A percentile compares a stretch with the other conserved stretches of the same genome.
Conservation (phyloP, 1,284 basidiomycete genomes). For the Puccinia hordei region DNA sequence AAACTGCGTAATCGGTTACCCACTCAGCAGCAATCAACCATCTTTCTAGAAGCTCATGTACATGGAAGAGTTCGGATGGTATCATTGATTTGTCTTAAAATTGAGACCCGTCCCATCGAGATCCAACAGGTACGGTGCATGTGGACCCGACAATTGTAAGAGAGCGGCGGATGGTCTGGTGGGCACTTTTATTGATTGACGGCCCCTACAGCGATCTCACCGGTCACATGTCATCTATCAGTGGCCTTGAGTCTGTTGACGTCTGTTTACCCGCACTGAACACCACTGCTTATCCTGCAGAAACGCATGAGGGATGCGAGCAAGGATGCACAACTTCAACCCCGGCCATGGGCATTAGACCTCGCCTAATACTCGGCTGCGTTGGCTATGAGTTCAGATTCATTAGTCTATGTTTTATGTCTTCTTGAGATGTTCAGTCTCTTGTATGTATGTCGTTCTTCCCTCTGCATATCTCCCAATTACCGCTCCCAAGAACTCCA, state of each 20-base stretch:
- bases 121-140: slow-evolving; percentile 23
- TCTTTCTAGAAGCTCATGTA: slow-evolving; percentile 28
- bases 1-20: slow-evolving; percentile 33
- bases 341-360: slow-evolving; percentile 30
- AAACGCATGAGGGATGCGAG: slow-evolving; percentile 42
- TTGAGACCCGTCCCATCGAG: slow-evolving; percentile 45
- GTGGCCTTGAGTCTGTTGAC: slow-evolving; percentile 40
- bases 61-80: slow-evolving; percentile 42
- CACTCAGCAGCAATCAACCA: slow-evolving; percentile 24
- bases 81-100: slow-evolving; percentile 38
- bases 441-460: background rate
- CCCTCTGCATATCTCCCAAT: slow-evolving; percentile 28
- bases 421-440: background rate
- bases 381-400: slow-evolving; percentile 45
- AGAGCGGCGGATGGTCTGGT: slow-evolving; percentile 46
- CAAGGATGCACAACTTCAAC: slow-evolving; percentile 37
- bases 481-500: slow-evolving; percentile 43
- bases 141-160: slow-evolving; percentile 15
- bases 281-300: slow-evolving; percentile 15
- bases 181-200: slow-evolving; percentile 50
- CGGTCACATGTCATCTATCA: slow-evolving; percentile 37
- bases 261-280: slow-evolving; percentile 48
- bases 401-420: background rate
- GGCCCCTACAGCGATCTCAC: slow-evolving; percentile 40
- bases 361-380: slow-evolving; percentile 38